Percentiles rank a stretch among this genome's conserved stretches.
phyloP scores from a whole-genome alignment of 805 yeast species.

The Tetrapisispora namnaoensis region DNA sequence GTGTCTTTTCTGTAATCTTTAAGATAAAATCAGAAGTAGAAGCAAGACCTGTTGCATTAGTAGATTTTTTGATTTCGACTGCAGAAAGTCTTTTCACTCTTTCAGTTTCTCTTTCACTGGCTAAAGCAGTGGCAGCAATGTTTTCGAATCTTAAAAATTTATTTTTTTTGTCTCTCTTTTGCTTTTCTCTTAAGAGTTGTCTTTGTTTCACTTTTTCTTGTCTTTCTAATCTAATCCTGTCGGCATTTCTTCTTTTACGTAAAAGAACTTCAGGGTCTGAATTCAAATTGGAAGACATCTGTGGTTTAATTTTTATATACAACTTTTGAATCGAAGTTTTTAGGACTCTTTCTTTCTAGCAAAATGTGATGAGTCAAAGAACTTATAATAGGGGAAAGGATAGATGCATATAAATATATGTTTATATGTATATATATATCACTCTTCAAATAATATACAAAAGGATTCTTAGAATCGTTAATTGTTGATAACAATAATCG shows the following conservation, averaged over 20 bases:
- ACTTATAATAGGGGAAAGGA: too few relatives aligned
- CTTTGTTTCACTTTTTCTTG: slow-evolving; percentile 54
- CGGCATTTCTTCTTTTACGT: slow-evolving; percentile 71
- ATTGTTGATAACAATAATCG: not conserved
- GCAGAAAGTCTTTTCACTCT: slow-evolving; percentile 56
- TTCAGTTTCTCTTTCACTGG: slow-evolving; percentile 56
- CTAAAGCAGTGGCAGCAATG: slow-evolving; percentile 53
- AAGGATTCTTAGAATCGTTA: not conserved
- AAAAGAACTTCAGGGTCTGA: slow-evolving; percentile 70
- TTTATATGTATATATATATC: too few relatives aligned
- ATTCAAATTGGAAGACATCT: slow-evolving; percentile 18
- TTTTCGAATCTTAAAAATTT: slow-evolving; percentile 69
- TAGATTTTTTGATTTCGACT: slow-evolving; percentile 34
- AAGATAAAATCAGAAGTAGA: slow-evolving; percentile 29
- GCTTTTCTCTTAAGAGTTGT: slow-evolving; percentile 37
- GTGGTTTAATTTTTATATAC: not conserved
- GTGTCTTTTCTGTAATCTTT: slow-evolving; percentile 19
- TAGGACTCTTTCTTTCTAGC: not conserved
- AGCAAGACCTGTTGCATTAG: slow-evolving; percentile 20
- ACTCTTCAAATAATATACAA: not conserved
- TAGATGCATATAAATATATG: not conserved
- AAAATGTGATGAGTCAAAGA: too few relatives aligned
- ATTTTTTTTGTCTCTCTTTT: slow-evolving; percentile 34
- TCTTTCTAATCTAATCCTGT: slow-evolving; percentile 60
- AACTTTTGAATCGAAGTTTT: not conserved